Base-by-base conservation (phyloP, 192 early-diverging fungal genomes). In the Dispira simplex region DNA sequence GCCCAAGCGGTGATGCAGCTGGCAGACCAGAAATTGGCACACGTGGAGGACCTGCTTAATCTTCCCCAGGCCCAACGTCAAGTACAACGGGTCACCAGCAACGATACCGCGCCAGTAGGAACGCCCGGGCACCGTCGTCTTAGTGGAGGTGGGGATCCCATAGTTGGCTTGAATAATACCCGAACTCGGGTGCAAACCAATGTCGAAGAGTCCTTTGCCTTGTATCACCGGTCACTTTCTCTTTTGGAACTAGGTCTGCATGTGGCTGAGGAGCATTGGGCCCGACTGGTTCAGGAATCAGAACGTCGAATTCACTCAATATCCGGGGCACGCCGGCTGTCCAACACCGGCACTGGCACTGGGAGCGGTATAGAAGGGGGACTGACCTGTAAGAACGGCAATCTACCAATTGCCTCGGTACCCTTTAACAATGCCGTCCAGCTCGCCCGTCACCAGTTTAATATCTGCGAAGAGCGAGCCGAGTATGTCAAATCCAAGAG, bases 361-460 rank as follows among this genome's bases (percentile, higher is more conserved):
- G 16, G 46, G 25, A 26, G 13, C 25, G 3, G 60, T 59, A 20
- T 11, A n/a, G 45, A 54, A 25, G 23, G 2, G 1, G 54, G 20
- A 0, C 39, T 62, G 21, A 52, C 63, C 3, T 68, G 26, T 28
- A n/a, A 26, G 14, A 20, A 45, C 48, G 25, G 21, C 25, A 16
- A 46, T 10, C 39, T 23, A 18, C 18, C 27, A 23, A 73, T 69
- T 3, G 68, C 68, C 54, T 72, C 76, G 8, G 65, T 58, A n/a
- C 71, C 75, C 20, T 71, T 71, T 51, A 88, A 85, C 63, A 68
- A 68, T 21, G 82, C 76, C 1, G 91, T 97, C 11, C 88, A 93
- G 66, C 97, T 91, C 90, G 87, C 95, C 60, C 84, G 90, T 23
- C 82, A 80, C 55, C 81, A 86, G 63, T 98, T 93, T 68, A 94